Base-by-base conservation (phyloP, 441 rosid species). In the Populus tomentosa region DNA sequence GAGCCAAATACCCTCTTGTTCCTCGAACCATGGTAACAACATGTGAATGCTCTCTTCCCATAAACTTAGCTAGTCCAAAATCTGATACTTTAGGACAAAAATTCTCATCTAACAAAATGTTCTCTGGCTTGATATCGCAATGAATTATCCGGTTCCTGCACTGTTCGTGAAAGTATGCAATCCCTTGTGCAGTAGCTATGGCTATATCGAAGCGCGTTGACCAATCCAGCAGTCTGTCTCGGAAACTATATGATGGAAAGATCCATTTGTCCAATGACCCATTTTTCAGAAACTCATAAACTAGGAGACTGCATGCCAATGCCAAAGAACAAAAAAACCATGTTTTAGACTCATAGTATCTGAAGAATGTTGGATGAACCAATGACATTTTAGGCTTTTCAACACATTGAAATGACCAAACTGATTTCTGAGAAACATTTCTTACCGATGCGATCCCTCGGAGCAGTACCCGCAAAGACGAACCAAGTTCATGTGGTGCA, bases 401-500 rank as follows among this genome's bases (percentile, higher is more conserved):
- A 50, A 13, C 21, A 7, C 10, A 40, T 24, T 36, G 16, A 11
- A 14, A 4, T 10, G 23, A 28, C 30, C 30, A 28, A 28, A 28
- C 30, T 28, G 30, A 8, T 62, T 30, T 56, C 5, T 7, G 7
- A 36, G 7, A 56, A 71, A 46, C 24, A 40, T 23, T 69, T 65
- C 82, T 81, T 85, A 91, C 98, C 98, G 89, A 3, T 89, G 91
- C 7, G 95, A 83, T 66, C 93, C 91, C 76, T 93, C 92, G 0
- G 98, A 89, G 85, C 98, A 95, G 80, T 89, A 95, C 13, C 98
- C 98, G 2, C 94, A 90, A 2, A 95, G 88, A 35, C 89, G 98
- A 77, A 95, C 98, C 67, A 95, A 85, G 85, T 95, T 95, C 98
- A 91, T 87, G 82, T 95, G 98, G 84, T 95, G 98, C 97, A 91